Percentiles rank a stretch among this genome's conserved stretches.
phyloP scores from a whole-genome alignment of 441 rosid genomes.

The Omphalea diandra region DNA sequence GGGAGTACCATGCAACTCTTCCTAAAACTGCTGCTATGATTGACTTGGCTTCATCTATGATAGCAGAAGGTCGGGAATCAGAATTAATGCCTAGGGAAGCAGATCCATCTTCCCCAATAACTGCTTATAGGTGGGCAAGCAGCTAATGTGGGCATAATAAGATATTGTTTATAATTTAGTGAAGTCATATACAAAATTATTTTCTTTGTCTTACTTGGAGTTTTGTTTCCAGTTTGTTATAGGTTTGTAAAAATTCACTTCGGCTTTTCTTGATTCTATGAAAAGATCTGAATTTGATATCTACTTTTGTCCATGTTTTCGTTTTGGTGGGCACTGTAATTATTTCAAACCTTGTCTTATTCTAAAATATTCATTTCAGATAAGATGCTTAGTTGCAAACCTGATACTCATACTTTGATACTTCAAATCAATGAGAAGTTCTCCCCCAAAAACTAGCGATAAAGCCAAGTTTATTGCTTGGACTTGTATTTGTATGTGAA shows the following conservation, averaged over 20 bases:
- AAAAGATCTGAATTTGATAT: neutral
- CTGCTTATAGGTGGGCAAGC: slow-evolving; percentile 68
- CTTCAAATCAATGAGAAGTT: neutral
- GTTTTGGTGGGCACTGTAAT: neutral
- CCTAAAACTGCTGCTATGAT: slow-evolving; percentile 90
- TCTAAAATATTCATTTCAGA: neutral
- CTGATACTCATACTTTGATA: neutral
- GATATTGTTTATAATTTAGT: neutral
- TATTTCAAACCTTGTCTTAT: neutral
- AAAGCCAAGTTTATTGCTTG: neutral
- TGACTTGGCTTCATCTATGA: slow-evolving; percentile 89
- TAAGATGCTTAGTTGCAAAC: neutral
- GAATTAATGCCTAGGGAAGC: slow-evolving; percentile 92
- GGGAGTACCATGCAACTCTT: slow-evolving; percentile 87
- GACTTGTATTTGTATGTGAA: neutral
- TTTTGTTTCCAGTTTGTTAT: neutral
- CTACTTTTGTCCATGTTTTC: neutral
- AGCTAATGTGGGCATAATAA: neutral
- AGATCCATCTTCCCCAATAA: slow-evolving; percentile 72
- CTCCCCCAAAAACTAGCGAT: neutral
- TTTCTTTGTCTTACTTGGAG: neutral
- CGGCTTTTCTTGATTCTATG: neutral
- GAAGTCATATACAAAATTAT: neutral
- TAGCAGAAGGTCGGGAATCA: slow-evolving; percentile 73
- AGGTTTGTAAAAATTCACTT: neutral